Conservation (phyloP, 192 early-diverging fungal species). For the Linnemannia schmuckeri region DNA sequence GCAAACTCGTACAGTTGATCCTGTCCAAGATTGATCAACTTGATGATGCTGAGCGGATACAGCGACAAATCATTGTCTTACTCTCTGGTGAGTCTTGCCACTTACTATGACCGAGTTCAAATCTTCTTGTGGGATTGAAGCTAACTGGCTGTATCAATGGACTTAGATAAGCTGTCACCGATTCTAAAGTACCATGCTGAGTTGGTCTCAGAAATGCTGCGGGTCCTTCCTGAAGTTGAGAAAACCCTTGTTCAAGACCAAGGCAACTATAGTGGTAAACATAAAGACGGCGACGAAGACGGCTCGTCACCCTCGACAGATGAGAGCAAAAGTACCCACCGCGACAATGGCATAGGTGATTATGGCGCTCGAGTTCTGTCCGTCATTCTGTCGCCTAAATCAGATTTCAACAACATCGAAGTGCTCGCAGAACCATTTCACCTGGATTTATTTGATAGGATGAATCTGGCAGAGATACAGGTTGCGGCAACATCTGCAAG, state of each 20-base stretch:
- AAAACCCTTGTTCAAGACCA: background rate
- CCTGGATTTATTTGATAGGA: constrained; percentile 34
- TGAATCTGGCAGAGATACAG: constrained; percentile 20
- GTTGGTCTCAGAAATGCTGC: constrained; percentile 33
- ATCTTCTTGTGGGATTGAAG: background rate
- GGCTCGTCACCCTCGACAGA: background rate
- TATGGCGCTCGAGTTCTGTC: background rate
- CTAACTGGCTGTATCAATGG: background rate
- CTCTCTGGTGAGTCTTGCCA: constrained; percentile 15
- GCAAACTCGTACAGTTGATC: constrained; percentile 1
- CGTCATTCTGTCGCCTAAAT: constrained; percentile 28
- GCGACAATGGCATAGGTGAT: no score
- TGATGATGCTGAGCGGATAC: constrained; percentile 6
- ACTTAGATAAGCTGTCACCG: constrained; percentile 35
- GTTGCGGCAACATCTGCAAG: background rate
- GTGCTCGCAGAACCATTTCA: constrained; percentile 36
- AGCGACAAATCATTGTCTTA: constrained; percentile 15
- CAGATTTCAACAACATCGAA: constrained; percentile 12
- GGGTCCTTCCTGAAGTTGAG: constrained; percentile 20
- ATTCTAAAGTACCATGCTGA: constrained; percentile 44
- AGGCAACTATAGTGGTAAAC: background rate
- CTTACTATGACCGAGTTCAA: background rate
- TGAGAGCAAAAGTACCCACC: background rate
- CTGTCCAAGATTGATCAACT: constrained; percentile 22
- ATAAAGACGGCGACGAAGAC: background rate